Evolutionary conservation across 768 basidiomycete genomes (phyloP), one percentile per base, ranked within the genome.

Genomic region (Pisolithus orientalis): DNA sequence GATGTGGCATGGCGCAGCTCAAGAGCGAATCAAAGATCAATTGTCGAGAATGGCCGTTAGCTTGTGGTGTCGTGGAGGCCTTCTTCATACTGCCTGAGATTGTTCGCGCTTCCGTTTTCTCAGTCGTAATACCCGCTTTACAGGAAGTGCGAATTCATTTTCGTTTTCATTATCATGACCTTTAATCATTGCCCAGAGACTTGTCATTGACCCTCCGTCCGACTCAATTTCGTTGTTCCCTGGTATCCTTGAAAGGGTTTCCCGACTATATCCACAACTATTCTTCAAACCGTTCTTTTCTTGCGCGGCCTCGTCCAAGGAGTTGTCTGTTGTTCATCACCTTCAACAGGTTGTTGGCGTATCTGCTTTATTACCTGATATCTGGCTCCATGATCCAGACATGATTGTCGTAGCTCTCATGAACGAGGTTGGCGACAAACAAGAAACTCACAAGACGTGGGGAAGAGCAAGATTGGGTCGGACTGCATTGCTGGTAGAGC

Each of bases 251-350:
- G 70, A 76, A 31, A 66, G 66, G 14, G 57, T 84, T 17, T 80
- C 84, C 2, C 68, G 73, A 43, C 56, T 65, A 14, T 75, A 79
- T 52, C 87, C 86, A 0, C 81, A 77, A 47, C 54, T 82, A 0
- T 87, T 90, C 66, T 89, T 80, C 71, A 86, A 83, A 61, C 83
- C 85, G 0, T 66, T 90, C 7, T 87, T 90, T 59, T 67, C 75
- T 0, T 87, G 85, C 54, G 84, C 87, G 0, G 80, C 80, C 2
- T 81, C 85, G 0, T 72, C 74, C 40, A 85, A 84, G 57, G 82
- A 82, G 50, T 60, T 77, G n/a, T 72, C 77, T 10, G 72, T 86
- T 9, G 72, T 80, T 10, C 80, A 78, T 49, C 79, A 87, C 54
- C 74, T 88, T 0, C 75, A 79, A 43, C 72, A 75, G 4, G 62